Evolutionary conservation across 148 eudicot species (phyloP).

Genomic region (Rhododendron kiyosumense): DNA sequence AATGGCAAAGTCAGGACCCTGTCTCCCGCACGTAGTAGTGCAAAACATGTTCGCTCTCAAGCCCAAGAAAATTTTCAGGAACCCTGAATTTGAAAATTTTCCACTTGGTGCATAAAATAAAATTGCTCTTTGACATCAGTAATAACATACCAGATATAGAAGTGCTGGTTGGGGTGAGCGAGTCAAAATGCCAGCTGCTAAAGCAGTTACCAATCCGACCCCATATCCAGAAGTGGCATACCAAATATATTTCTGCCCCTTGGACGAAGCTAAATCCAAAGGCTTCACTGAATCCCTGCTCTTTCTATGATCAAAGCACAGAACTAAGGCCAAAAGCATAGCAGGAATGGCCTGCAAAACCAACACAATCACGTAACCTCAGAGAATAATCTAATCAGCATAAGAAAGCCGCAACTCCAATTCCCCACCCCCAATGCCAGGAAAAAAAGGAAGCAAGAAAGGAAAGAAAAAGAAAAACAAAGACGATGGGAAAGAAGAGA

Average conservation of each 20-base stretch:
- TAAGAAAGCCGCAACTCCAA: neutral
- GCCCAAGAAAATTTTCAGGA: neutral
- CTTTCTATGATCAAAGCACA: conserved; percentile 84
- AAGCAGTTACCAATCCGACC: conserved; percentile 74
- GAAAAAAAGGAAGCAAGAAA: neutral
- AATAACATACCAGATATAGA: conserved; percentile 69
- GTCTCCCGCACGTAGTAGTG: neutral
- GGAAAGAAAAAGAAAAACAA: neutral
- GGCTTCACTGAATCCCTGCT: conserved; percentile 37
- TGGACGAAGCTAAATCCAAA: conserved; percentile 47
- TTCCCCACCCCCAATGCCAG: neutral
- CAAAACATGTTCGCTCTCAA: neutral
- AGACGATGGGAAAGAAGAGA: neutral
- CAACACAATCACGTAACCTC: conserved; percentile 7
- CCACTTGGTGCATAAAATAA: neutral
- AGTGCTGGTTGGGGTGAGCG: conserved; percentile 98
- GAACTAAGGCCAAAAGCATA: conserved; percentile 89
- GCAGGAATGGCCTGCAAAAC: conserved; percentile 89
- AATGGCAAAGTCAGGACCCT: neutral
- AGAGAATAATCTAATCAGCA: neutral
- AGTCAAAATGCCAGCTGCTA: conserved; percentile 88
- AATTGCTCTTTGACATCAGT: neutral
- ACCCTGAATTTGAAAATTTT: neutral
- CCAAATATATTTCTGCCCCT: conserved; percentile 81
- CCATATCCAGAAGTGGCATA: conserved; percentile 81